Conservation (phyloP, 345 rosid species). For the Schrenkiella parvula region DNA sequence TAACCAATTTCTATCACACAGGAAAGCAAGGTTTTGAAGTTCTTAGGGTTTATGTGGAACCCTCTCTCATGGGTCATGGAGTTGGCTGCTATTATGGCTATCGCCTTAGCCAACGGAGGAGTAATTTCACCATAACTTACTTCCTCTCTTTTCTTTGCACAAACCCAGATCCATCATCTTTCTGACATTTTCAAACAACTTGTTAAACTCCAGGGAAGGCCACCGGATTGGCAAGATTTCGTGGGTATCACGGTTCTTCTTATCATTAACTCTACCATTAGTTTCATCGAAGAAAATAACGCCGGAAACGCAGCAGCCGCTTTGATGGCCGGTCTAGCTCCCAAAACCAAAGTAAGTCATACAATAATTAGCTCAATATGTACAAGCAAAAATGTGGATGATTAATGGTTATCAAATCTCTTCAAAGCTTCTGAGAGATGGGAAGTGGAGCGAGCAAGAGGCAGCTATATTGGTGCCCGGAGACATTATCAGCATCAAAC, state of each 20-base stretch:
- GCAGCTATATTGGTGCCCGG: conserved; percentile 76
- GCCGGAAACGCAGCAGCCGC: conserved; percentile 93
- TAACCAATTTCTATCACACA: conserved; percentile 19
- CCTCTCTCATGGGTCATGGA: conserved; percentile 97
- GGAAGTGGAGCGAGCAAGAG: conserved; percentile 73
- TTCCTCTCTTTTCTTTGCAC: background rate
- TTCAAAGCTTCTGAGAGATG: conserved; percentile 64
- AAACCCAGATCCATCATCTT: background rate
- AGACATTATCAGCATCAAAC: conserved; percentile 69
- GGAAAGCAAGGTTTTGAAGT: conserved; percentile 70
- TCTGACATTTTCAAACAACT: background rate
- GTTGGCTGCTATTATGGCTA: conserved; percentile 86
- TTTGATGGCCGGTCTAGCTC: conserved; percentile 44
- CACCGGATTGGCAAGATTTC: conserved; percentile 92
- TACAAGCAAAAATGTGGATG: background rate
- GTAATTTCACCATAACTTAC: conserved; percentile 28
- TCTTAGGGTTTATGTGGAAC: conserved; percentile 92
- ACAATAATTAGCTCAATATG: background rate
- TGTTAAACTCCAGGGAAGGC: conserved; percentile 50
- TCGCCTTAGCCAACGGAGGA: conserved; percentile 75
- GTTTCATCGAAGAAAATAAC: conserved; percentile 78
- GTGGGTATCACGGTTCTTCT: conserved; percentile 65
- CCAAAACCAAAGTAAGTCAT: conserved; percentile 55
- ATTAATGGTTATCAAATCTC: background rate
- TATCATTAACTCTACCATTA: conserved; percentile 72